Evolutionary conservation across 768 basidiomycete genomes (phyloP).

Genomic region (Pulveroboletus sp.): DNA sequence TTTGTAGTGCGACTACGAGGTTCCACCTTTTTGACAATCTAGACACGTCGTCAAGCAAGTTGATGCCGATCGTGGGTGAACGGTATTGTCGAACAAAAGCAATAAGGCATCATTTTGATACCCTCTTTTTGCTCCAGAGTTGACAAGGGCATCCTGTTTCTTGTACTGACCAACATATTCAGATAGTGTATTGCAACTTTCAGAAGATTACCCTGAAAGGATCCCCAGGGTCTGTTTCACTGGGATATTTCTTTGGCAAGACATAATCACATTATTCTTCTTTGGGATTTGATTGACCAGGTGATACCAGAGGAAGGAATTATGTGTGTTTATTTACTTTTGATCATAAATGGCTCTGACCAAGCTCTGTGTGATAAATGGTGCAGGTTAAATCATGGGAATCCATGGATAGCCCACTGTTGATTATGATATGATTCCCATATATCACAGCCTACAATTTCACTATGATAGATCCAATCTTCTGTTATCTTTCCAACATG

Average conservation of each 20-base stretch:
- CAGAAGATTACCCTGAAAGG: conserved; percentile 99
- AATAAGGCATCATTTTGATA: too few relatives aligned
- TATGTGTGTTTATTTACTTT: conserved; percentile 43
- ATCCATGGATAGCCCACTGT: conserved; percentile 95
- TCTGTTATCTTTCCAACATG: too few relatives aligned
- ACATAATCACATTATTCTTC: conserved; percentile 91
- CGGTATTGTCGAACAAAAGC: too few relatives aligned
- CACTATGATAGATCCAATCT: too few relatives aligned
- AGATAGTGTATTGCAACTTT: conserved; percentile 98
- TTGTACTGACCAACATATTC: background rate
- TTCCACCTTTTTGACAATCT: too few relatives aligned
- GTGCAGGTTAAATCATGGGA: conserved; percentile 95
- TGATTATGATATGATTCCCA: too few relatives aligned
- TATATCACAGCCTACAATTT: too few relatives aligned
- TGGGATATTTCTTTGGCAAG: conserved; percentile 86
- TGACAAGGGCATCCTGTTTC: background rate
- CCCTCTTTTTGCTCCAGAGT: too few relatives aligned
- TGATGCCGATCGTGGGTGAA: too few relatives aligned
- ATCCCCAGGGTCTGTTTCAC: conserved; percentile 95
- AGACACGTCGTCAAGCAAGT: too few relatives aligned
- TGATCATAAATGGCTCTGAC: conserved; percentile 5
- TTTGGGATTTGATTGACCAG: conserved; percentile 97
- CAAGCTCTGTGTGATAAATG: conserved; percentile 99
- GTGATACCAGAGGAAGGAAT: conserved; percentile 99
- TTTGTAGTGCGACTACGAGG: too few relatives aligned